These are phyloP conservation scores for Ogataea trehaloabstinens DNA, from an alignment of 805 yeast genomes.

Conservation along the genomic window DNA sequence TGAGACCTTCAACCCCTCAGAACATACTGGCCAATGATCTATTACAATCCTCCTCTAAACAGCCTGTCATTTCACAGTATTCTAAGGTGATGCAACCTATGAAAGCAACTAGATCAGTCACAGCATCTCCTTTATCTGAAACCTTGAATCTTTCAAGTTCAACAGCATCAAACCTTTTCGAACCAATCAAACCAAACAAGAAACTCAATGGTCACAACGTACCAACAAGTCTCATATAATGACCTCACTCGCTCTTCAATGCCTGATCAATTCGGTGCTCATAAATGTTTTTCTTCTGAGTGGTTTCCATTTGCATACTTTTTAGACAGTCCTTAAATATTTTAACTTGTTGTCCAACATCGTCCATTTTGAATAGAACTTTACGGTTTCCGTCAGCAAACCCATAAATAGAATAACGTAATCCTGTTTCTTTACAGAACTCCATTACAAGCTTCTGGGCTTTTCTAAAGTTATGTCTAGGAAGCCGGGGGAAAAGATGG, in stretches of 20 bases:
- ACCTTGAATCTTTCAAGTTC: too few species aligned
- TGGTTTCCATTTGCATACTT: constrained; percentile 55
- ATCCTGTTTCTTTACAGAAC: constrained; percentile 74
- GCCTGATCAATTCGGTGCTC: constrained; percentile 27
- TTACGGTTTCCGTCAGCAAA: constrained; percentile 73
- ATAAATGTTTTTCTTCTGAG: constrained; percentile 27
- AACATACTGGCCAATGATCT: not conserved
- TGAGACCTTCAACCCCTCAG: too few species aligned
- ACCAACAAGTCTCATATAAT: not conserved
- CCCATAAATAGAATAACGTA: constrained; percentile 81
- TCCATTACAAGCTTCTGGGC: constrained; percentile 71
- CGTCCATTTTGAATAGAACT: constrained; percentile 67
- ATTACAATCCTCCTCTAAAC: not conserved
- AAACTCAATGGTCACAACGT: constrained; percentile 5
- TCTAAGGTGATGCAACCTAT: constrained; percentile 15
- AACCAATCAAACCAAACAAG: constrained; percentile 25
- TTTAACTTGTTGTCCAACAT: constrained; percentile 75
- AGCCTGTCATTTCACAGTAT: not conserved
- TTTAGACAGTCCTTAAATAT: constrained; percentile 73
- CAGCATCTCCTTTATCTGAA: constrained; percentile 5
- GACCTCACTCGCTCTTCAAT: not conserved
- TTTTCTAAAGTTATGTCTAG: constrained; percentile 79
- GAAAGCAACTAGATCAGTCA: constrained; percentile 7
- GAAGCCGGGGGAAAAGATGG: constrained; percentile 85
- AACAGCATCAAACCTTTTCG: constrained; percentile 4